These are phyloP conservation scores for Periconia sp. DNA, from an alignment of 2,329 filamentous ascomycete species.

Conservation along the genomic window DNA sequence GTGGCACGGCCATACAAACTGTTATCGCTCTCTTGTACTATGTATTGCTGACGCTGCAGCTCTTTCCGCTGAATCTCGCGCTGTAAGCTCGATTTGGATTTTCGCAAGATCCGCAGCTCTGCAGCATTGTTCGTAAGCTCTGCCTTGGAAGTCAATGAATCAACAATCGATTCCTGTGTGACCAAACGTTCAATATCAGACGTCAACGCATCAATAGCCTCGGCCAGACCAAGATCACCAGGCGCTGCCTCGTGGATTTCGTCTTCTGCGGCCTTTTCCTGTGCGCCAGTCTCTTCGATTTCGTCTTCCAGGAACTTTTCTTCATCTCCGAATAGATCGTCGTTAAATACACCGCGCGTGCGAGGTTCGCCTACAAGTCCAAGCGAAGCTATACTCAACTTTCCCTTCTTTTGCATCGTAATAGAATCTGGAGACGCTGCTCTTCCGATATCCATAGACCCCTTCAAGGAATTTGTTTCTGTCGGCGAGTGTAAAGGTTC, in stretches of 20 bases:
- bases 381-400: conserved; percentile 86
- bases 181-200: conserved; percentile 86
- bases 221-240: conserved; percentile 87
- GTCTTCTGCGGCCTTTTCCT: conserved; percentile 68
- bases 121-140: conserved; percentile 96
- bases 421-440: conserved; percentile 42
- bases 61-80: conserved; percentile 92
- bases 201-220: conserved; percentile 86
- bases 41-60: conserved; percentile 93
- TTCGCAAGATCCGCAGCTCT: conserved; percentile 86
- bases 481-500: conserved; percentile 54
- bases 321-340: conserved; percentile 91
- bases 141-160: conserved; percentile 89
- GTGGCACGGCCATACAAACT: conserved; percentile 90
- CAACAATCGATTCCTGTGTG: conserved; percentile 86
- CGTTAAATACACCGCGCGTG: conserved; percentile 87
- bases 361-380: conserved; percentile 87
- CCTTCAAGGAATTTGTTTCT: conserved; percentile 64
- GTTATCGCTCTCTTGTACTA: conserved; percentile 96
- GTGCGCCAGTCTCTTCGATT: conserved; percentile 68
- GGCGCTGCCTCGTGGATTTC: conserved; percentile 93
- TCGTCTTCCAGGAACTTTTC: conserved; percentile 86
- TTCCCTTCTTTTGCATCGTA: conserved; percentile 54
- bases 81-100: conserved; percentile 90
- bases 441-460: conserved; percentile 61